phyloP scores from a whole-genome alignment of 371 early-diverging fungal species.

The Thermomucor indicae-seudaticae region DNA sequence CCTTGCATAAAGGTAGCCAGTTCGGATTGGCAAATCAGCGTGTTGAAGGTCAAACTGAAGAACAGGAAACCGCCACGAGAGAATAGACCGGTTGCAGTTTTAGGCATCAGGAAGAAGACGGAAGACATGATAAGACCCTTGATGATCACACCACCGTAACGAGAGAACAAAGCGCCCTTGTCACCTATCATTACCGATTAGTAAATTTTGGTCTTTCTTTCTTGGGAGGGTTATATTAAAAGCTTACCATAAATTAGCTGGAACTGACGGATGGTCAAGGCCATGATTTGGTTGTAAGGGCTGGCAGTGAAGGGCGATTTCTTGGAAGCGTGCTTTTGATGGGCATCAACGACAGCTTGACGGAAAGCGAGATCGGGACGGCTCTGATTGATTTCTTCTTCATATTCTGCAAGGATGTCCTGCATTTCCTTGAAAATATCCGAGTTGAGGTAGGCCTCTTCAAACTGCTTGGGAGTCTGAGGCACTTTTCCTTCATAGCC shows the following conservation, averaged over 20 bases:
- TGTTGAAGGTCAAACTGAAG: slow-evolving; percentile 55
- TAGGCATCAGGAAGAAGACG: slow-evolving; percentile 56
- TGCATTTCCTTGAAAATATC: slow-evolving; percentile 17
- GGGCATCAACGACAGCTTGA: slow-evolving; percentile 40
- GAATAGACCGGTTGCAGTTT: slow-evolving; percentile 53
- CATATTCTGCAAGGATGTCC: slow-evolving; percentile 21
- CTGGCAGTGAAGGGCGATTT: slow-evolving; percentile 47
- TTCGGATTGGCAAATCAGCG: slow-evolving; percentile 54
- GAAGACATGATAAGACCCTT: slow-evolving; percentile 68
- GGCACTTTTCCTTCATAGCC: slow-evolving; percentile 50
- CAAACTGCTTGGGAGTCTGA: slow-evolving; percentile 39
- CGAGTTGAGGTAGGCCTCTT: slow-evolving; percentile 30
- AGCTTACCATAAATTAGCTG: slow-evolving; percentile 23
- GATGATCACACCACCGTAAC: slow-evolving; percentile 49
- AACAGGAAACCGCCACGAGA: slow-evolving; percentile 64
- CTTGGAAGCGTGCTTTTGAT: slow-evolving; percentile 35
- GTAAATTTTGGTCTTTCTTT: background rate
- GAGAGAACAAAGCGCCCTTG: slow-evolving; percentile 41
- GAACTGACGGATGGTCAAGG: slow-evolving; percentile 47
- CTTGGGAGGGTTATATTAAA: background rate
- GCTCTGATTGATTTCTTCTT: slow-evolving; percentile 13
- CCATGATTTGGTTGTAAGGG: slow-evolving; percentile 39
- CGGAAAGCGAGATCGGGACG: slow-evolving; percentile 36
- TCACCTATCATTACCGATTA: slow-evolving; percentile 40
- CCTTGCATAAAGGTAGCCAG: slow-evolving; percentile 51